These are phyloP conservation scores for Echria macrotheca DNA, from an alignment of 495 filamentous ascomycete genomes.

Conservation along the genomic window DNA sequence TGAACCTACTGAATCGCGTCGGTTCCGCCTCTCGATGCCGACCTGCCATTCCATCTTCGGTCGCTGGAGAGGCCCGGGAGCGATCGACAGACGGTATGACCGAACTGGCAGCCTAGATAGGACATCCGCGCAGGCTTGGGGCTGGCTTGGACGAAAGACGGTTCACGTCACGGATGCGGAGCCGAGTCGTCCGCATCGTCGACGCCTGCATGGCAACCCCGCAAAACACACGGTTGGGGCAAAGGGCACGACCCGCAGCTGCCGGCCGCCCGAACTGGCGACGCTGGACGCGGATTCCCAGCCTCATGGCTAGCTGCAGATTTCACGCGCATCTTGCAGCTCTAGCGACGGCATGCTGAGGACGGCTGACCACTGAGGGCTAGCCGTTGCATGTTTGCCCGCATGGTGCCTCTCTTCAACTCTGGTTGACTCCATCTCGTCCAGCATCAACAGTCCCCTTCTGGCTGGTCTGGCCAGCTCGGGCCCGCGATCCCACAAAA, in stretches of 20 bases:
- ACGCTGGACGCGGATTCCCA: slow-evolving; percentile 1
- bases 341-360: slow-evolving; percentile 2
- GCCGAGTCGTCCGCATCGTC: no score
- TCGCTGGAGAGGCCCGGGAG: slow-evolving; percentile 4
- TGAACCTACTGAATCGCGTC: no score
- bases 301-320: slow-evolving; percentile 10
- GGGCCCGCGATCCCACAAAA: slow-evolving; percentile 6
- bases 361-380: slow-evolving; percentile 3
- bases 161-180: slow-evolving; percentile 1
- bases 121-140: slow-evolving; percentile 2
- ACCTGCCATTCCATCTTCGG: no score
- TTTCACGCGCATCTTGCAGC: slow-evolving; percentile 6
- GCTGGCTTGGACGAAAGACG: background rate
- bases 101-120: slow-evolving; percentile 13
- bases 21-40: no score
- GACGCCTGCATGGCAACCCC: background rate
- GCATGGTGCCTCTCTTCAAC: background rate
- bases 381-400: background rate
- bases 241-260: background rate
- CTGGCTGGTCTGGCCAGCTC: background rate
- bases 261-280: slow-evolving; percentile 2
- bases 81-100: no score
- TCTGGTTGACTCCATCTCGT: background rate
- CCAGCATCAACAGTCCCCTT: slow-evolving; percentile 1
- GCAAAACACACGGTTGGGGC: slow-evolving; percentile 4